Evolutionary conservation across 176 grass and related monocot genomes (phyloP).

Genomic region (Rhipidocladum racemiflorum): DNA sequence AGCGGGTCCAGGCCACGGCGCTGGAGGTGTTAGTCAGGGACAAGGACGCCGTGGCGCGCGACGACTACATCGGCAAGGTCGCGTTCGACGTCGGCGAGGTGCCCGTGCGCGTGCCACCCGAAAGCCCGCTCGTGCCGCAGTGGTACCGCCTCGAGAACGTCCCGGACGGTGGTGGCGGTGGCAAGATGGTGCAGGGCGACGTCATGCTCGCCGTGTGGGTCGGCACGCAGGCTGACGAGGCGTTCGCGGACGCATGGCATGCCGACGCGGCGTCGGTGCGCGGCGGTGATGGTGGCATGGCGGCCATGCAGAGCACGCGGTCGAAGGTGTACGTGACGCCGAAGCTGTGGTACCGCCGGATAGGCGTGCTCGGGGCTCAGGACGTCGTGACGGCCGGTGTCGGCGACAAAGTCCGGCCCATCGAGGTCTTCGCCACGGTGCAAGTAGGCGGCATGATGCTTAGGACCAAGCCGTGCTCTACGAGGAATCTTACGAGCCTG

Average conservation of each 20-base stretch:
- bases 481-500: conserved; percentile 23
- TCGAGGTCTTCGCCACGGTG: conserved; percentile 53
- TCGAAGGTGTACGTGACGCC: conserved; percentile 57
- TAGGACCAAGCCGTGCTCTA: conserved; percentile 42
- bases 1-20: conserved; percentile 48
- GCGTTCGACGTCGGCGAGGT: conserved; percentile 67
- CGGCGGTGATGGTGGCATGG: neutral
- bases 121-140: conserved; percentile 64
- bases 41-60: conserved; percentile 30
- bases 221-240: conserved; percentile 66
- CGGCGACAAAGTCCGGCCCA: conserved; percentile 29
- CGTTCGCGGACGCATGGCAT: conserved; percentile 56
- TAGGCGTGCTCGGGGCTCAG: conserved; percentile 46
- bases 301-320: conserved; percentile 36
- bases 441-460: conserved; percentile 58
- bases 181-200: conserved; percentile 34
- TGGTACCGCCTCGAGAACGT: conserved; percentile 53
- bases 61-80: conserved; percentile 54
- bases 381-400: conserved; percentile 16
- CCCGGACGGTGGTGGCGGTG: neutral
- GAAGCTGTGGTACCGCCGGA: conserved; percentile 43
- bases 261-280: conserved; percentile 34
- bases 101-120: conserved; percentile 59
- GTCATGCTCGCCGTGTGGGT: conserved; percentile 64
- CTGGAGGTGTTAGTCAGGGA: conserved; percentile 72